These are phyloP conservation scores for Podila epicladia DNA, from an alignment of 192 early-diverging fungal genomes.

Conservation along the genomic window DNA sequence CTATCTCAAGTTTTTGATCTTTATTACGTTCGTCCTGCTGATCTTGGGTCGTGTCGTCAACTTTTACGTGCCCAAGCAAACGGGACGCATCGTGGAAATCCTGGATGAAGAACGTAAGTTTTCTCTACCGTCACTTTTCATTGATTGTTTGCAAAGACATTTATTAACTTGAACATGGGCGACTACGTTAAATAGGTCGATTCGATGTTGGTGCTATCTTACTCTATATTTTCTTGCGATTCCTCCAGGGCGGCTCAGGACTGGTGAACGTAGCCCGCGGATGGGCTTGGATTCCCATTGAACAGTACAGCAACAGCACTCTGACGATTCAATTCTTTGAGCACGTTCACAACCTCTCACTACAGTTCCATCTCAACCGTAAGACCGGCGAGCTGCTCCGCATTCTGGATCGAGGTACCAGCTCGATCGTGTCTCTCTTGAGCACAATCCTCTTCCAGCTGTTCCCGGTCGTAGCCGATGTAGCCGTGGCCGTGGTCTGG, in stretches of 20 bases:
- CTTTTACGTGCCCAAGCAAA: conserved; percentile 84
- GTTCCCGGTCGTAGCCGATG: conserved; percentile 89
- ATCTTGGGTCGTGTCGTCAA: conserved; percentile 77
- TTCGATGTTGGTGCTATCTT: conserved; percentile 69
- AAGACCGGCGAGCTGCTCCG: conserved; percentile 96
- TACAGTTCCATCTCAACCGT: conserved; percentile 92
- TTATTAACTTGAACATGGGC: neutral
- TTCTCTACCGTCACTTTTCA: too few species aligned
- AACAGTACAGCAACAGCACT: conserved; percentile 91
- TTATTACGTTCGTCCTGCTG: conserved; percentile 75
- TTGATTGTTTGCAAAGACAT: neutral
- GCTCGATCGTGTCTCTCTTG: conserved; percentile 78
- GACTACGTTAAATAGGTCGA: neutral
- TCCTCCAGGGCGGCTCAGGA: conserved; percentile 82
- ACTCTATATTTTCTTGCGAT: conserved; percentile 69
- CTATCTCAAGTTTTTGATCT: conserved; percentile 72
- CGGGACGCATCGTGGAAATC: conserved; percentile 82
- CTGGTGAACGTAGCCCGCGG: conserved; percentile 83
- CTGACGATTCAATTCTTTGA: conserved; percentile 92
- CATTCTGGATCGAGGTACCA: conserved; percentile 86
- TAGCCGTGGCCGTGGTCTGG: conserved; percentile 82
- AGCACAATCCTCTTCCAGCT: conserved; percentile 91
- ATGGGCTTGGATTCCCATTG: conserved; percentile 93
- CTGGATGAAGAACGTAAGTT: conserved; percentile 51
- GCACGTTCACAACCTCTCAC: conserved; percentile 89